phyloP scores from a whole-genome alignment of 306 rosid species.

The Geum urbanum region DNA sequence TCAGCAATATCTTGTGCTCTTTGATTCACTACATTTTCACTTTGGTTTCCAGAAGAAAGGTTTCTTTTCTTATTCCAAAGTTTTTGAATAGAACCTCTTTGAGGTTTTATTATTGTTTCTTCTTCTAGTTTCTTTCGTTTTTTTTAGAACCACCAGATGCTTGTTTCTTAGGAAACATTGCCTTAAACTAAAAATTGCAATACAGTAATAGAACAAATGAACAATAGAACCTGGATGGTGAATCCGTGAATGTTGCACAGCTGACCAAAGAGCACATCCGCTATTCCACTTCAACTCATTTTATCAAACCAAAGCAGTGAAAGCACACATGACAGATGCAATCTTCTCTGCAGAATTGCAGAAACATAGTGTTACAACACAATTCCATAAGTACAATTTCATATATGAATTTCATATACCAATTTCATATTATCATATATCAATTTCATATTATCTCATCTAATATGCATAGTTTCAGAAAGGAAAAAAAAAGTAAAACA shows the following conservation, averaged over 20 bases:
- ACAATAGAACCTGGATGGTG: background rate
- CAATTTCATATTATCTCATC: background rate
- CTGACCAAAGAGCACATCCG: background rate
- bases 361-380: background rate
- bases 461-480: background rate
- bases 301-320: background rate
- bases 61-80: background rate
- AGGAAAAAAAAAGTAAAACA: background rate
- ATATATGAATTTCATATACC: too few relatives aligned
- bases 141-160: background rate
- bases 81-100: background rate
- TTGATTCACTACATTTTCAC: background rate
- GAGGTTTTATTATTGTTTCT: background rate
- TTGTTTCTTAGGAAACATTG: background rate
- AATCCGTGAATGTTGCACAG: background rate
- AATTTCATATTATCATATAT: too few relatives aligned
- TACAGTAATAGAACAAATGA: too few relatives aligned
- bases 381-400: background rate
- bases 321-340: background rate
- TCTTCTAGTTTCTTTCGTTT: background rate
- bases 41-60: background rate
- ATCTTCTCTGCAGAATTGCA: background rate
- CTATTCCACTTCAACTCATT: background rate
- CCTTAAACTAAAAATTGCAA: background rate
- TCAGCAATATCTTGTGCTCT: background rate